Evolutionary conservation across 805 yeast genomes (phyloP), one percentile per base, ranked within the genome.

Genomic region (Kluyveromyces dobzhanskii): DNA sequence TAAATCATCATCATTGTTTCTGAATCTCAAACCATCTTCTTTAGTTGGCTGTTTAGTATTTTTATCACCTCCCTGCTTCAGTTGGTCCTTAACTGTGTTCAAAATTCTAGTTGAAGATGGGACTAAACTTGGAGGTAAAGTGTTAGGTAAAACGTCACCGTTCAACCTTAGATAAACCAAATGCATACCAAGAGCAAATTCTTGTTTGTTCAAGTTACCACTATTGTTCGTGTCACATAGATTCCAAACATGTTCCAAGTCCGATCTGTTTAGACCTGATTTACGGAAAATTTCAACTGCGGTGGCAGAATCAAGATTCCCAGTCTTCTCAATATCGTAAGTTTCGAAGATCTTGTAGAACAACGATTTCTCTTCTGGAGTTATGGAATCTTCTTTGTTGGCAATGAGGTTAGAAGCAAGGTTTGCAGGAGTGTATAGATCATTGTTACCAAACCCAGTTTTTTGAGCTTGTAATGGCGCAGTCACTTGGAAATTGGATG

Each of bases 181-280:
- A 69, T 94, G 97, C 97, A 90, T 92, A 24, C 97, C 97, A 26
- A 92, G 87, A 0, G 95, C 82, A 65, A 90, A 92, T 59, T 86
- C 95, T 57, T 90, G 96, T 52, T 76, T 78, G 57, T 85, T 84
- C 48, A 90, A 75, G 55, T 75, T 78, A 4, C 97, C 96, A 40
- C 81, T 72, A 58, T 87, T 83, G 40, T 80, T 78, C 12, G 80
- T 73, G 58, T 92, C 97, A 40, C 88, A 76, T 48, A 90, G 70
- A 35, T 77, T 84, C 98, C 98, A 90, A 45, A 92, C 87, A 30
- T 78, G 71, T 60, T 88, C 97, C 45, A 90, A 70, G 52, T 88
- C 97, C 4, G 77, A 69, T 59, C 96, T 78, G 40, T 79, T 71
- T 48, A 92, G 73, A 2, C 97, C 97, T 16, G 95, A 83, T 63